Base-by-base conservation (phyloP, 2,329 filamentous ascomycete genomes). In the Ceratocystis papillata region DNA sequence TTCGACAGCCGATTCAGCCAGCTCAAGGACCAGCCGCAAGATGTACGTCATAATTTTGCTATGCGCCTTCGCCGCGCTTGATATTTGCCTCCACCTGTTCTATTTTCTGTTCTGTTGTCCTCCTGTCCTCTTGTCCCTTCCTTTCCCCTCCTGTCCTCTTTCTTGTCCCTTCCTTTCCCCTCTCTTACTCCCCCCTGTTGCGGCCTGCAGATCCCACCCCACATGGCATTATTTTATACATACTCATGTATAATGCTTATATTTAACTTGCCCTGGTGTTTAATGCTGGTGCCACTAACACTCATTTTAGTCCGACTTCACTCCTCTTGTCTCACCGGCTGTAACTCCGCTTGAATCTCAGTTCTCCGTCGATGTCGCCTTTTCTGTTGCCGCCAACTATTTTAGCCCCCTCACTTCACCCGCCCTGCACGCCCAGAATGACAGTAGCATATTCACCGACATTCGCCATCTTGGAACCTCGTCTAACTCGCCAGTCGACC, bases 371-470 rank as follows among this genome's bases (percentile, higher is more conserved):
- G 82, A 85, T 28, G 76, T 75, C 41, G 77, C 78, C 61, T 89
- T 84, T 71, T 81, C 82, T 5, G 80, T 89, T 2, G 85, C 87
- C 0, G 83, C 83, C 45, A 83, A 87, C 44, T 93, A 91, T 76
- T 92, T 94, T 73, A 94, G 89, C 72, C 89, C 89, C 8, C 79
- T 94, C 62, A 91, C 88, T 4, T 94, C 89, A 17, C 89, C 89
- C 1, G 88, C 89, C 2, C 78, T 94, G 20, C 87, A 89, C 73
- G 87, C 88, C 1, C 87, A 91, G 73, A 83, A 79, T 68, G 83
- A 86, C 65, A 72, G 77, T 30, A 74, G 74, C 17, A 46, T 67
- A 15, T 74, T 77, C 3, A 71, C 76, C 63, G 80, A 80, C 68
- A 77, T 83, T 63, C 74, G 77, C 67, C 72, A 76, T 44, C 78